Conservation (phyloP, 352 stramenopile species). For the Salisapilia sapeloensis region DNA sequence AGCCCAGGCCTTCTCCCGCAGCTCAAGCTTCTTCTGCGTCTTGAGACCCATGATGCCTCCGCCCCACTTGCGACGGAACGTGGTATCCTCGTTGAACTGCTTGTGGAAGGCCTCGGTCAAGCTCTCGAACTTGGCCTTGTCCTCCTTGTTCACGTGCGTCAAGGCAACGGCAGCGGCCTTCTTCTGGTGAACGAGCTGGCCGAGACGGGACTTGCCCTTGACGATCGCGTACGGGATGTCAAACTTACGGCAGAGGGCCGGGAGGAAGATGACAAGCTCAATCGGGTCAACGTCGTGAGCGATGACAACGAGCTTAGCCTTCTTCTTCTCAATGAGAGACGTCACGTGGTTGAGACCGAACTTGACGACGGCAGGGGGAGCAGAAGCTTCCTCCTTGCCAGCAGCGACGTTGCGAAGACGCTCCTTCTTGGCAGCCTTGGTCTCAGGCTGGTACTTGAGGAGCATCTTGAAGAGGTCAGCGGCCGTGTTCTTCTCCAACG, state of each 20-base stretch:
- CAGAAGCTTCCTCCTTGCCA: slow-evolving; percentile 82
- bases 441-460: slow-evolving; percentile 98
- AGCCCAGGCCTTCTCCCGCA: slow-evolving; percentile 93
- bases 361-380: slow-evolving; percentile 89
- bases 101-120: slow-evolving; percentile 86
- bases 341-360: slow-evolving; percentile 99
- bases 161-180: slow-evolving; percentile 91
- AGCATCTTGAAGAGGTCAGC: slow-evolving; percentile 97
- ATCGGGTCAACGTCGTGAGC: slow-evolving; percentile 98
- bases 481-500: slow-evolving; percentile 96
- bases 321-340: slow-evolving; percentile 98
- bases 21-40: slow-evolving; percentile 98
- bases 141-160: slow-evolving; percentile 95
- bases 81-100: slow-evolving; percentile 96
- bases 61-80: slow-evolving; percentile 92
- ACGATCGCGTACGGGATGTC: slow-evolving; percentile 99
- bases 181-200: slow-evolving; percentile 98
- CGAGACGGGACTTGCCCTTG: slow-evolving; percentile 97
- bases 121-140: slow-evolving; percentile 93
- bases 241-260: slow-evolving; percentile 97
- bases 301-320: slow-evolving; percentile 98
- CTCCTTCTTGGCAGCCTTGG: slow-evolving; percentile 94
- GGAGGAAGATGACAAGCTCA: slow-evolving; percentile 95
- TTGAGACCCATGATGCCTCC: slow-evolving; percentile 99
- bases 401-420: slow-evolving; percentile 93